Evolutionary conservation across 108 stramenopile species (phyloP), one percentile per base, ranked within the genome.

Genomic region (Schizochytrium sp.): DNA sequence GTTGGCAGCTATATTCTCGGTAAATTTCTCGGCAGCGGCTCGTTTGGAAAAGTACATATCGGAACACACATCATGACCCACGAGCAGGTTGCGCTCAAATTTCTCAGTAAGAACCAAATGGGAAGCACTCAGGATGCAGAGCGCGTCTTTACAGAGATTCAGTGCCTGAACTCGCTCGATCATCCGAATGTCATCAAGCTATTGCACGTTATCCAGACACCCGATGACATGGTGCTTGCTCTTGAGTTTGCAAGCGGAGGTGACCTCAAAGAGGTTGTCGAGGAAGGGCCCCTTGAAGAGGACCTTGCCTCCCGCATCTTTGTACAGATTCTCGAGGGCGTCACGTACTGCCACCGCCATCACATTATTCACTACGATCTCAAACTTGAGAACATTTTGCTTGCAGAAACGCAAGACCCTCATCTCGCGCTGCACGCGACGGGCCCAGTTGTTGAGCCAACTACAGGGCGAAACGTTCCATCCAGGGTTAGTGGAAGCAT

Each of bases 271-370:
- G 76, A 83, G 23, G 76, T 83, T 23, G 76, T 83, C 28, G 76
- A 83, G n/a, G 25, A 47, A 28, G 76, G 76, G n/a, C 25, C 76
- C 4, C 45, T 83, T 53, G 76, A 83, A 53, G 76, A 83, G 76
- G 76, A 53, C 28, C 76, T 83, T 6, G 76, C 76, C 51, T 83
- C 76, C 6, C 76, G 76, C 6, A 83, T 83, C 19, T 83, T 83
- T 83, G 76, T 83, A 6, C 76, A 83, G 51, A 83, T 83, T 23
- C 76, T 83, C 25, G 76, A 83, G 10, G 76, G 76, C n/a, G 76
- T 83, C 23, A 83, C 76, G 19, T 83, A 83, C 48, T 83, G 76
- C 76, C 76, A 83, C 76, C 76, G 76, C 10, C 76, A 83, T 45
- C 45, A 83, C 51, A 83, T 83, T 23, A 53, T 83, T 34, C 76